These are phyloP conservation scores for Ophiostoma novo-ulmi DNA, from an alignment of 2,329 filamentous ascomycete species.

Conservation along the genomic window DNA sequence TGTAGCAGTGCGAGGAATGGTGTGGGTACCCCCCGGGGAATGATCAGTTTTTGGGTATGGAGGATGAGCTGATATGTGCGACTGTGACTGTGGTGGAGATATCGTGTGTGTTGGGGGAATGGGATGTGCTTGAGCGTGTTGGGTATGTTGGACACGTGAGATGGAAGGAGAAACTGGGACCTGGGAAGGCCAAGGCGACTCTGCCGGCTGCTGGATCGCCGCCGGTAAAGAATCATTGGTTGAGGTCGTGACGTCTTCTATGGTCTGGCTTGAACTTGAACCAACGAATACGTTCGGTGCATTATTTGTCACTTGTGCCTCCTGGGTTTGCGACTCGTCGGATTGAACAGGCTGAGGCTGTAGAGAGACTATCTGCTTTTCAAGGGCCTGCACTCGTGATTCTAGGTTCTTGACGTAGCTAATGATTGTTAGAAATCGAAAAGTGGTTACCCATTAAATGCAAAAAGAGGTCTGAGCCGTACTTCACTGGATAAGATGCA, in stretches of 20 bases:
- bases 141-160: not conserved
- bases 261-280: not conserved
- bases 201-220: not conserved
- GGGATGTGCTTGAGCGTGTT: not conserved
- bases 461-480: conserved; percentile 25
- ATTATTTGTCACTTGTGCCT: too few relatives aligned
- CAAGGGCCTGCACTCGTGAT: conserved; percentile 14
- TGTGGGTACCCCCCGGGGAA: not conserved
- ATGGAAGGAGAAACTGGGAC: not conserved
- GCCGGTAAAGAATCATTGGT: not conserved
- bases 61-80: not conserved
- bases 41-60: not conserved
- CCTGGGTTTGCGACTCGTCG: not conserved
- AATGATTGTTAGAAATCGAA: not conserved
- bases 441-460: too few relatives aligned
- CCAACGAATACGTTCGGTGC: not conserved
- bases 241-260: not conserved
- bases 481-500: conserved; percentile 40
- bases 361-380: conserved; percentile 9
- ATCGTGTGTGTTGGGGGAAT: not conserved
- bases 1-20: not conserved
- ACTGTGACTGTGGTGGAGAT: not conserved
- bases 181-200: not conserved
- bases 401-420: conserved; percentile 22
- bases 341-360: not conserved